Evolutionary conservation across 345 rosid species (phyloP), one percentile per base, ranked within the genome.

Genomic region (Eutrema yunnanense): DNA sequence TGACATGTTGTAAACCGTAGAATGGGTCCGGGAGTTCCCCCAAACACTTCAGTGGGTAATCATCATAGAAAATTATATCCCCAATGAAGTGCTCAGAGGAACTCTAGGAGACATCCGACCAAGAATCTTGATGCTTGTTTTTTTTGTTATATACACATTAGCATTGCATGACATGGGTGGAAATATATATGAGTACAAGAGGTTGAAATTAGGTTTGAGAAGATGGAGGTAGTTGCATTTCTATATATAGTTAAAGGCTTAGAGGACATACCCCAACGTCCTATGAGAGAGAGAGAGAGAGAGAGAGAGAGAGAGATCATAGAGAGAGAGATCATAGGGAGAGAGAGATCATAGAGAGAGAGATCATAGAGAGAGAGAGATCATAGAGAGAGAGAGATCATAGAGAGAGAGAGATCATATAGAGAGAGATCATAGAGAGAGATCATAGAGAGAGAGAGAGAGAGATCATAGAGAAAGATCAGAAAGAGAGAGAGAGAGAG

Each of bases 21-120:
- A 57, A 69, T 57, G 73, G 43, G 54, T 56, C 56, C 65, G 36
- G 55, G 73, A 69, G 73, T 69, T 69, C 73, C 64, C 72, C 73
- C 73, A 69, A 69, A 69, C 73, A 69, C 73, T 69, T 69, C 73
- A 69, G 73, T 56, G 54, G 44, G 47, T 44, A 30, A 65, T 22
- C 37, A 36, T 19, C 7, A 11, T 27, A 40, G 10, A 36, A 14
- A 10, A 6, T 3, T 44, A 27, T 8, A 8, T 34, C 0, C 46
- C 36, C 63, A 53, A 7, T 67, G 72, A 67, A 67, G 72, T 67
- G 62, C 4, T 68, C 73, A 68, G 73, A 68, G 51, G 73, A 68
- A 42, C 52, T 55, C 73, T 68, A 43, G 73, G 73, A 68, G 73
- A 55, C 73, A 68, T 68, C 46, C 65, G 44, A 69, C 65, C 22